Evolutionary conservation across 805 yeast genomes (phyloP).

Genomic region (Yarrowia bubula): DNA sequence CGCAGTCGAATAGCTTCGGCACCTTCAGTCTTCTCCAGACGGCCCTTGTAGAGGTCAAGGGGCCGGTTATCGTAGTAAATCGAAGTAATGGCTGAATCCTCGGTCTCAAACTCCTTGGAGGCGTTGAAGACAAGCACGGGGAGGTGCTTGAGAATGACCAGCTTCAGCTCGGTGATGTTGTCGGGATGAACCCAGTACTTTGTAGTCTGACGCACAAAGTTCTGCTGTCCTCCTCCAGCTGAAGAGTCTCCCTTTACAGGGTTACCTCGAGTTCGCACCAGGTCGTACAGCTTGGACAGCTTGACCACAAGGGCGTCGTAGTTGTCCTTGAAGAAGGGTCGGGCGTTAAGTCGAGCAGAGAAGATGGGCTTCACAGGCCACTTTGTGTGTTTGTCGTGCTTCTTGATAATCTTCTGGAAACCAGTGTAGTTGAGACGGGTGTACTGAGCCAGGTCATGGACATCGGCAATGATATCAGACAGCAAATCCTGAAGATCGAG

Average conservation of each 20-base stretch:
- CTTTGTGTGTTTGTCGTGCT: conserved; percentile 87
- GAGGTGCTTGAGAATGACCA: conserved; percentile 86
- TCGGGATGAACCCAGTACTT: conserved; percentile 99
- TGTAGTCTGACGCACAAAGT: conserved; percentile 97
- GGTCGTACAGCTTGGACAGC: conserved; percentile 81
- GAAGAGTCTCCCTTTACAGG: conserved; percentile 93
- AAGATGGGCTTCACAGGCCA: conserved; percentile 85
- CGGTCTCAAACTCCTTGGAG: conserved; percentile 90
- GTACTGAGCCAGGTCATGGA: conserved; percentile 93
- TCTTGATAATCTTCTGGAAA: conserved; percentile 92
- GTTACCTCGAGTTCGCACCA: conserved; percentile 93
- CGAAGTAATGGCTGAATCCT: conserved; percentile 95
- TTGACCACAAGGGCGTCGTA: conserved; percentile 86
- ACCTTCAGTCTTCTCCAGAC: conserved; percentile 95
- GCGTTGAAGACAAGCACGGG: conserved; percentile 97
- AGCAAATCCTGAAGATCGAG: conserved; percentile 73
- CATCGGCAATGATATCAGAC: conserved; percentile 90
- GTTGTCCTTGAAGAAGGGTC: conserved; percentile 94
- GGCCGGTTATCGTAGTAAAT: conserved; percentile 89
- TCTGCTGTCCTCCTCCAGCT: conserved; percentile 98
- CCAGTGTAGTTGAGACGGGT: conserved; percentile 94
- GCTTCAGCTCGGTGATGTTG: conserved; percentile 92
- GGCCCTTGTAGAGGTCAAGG: conserved; percentile 88
- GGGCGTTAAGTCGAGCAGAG: conserved; percentile 86
- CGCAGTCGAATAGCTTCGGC: conserved; percentile 97